Evolutionary conservation across 2,329 filamentous ascomycete species (phyloP).

Genomic region (Curvularia sp.): DNA sequence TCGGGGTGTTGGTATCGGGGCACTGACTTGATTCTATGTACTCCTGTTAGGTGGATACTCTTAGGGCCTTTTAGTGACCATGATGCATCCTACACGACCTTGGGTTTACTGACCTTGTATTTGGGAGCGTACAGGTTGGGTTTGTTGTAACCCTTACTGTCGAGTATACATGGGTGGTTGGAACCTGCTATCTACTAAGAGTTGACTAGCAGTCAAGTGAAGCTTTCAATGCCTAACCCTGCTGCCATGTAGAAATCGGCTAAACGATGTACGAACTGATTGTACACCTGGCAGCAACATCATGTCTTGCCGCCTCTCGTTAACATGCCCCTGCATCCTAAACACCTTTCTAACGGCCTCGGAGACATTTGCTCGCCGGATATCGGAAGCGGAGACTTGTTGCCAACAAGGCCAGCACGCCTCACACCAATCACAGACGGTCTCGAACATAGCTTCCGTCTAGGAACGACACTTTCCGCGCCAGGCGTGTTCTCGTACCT

Average conservation of each 20-base stretch:
- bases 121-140: not conserved
- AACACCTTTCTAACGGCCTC: not conserved
- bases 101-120: too few relatives aligned
- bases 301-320: not conserved
- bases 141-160: not conserved
- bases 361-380: conserved; percentile 7
- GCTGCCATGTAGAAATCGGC: not conserved
- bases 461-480: not conserved
- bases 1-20: not conserved
- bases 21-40: not conserved
- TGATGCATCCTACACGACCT: too few relatives aligned
- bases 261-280: not conserved
- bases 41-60: too few relatives aligned
- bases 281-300: not conserved
- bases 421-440: not conserved
- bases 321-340: not conserved
- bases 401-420: not conserved
- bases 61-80: not conserved
- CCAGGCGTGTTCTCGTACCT: conserved; percentile 6
- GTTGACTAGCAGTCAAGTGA: not conserved
- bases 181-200: not conserved
- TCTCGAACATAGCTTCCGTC: not conserved
- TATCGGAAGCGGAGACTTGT: conserved; percentile 11
- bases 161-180: not conserved
- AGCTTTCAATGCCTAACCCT: not conserved